Evolutionary conservation across 306 rosid species (phyloP), one percentile per base, ranked within the genome.

Genomic region (Glycyrrhiza uralensis): DNA sequence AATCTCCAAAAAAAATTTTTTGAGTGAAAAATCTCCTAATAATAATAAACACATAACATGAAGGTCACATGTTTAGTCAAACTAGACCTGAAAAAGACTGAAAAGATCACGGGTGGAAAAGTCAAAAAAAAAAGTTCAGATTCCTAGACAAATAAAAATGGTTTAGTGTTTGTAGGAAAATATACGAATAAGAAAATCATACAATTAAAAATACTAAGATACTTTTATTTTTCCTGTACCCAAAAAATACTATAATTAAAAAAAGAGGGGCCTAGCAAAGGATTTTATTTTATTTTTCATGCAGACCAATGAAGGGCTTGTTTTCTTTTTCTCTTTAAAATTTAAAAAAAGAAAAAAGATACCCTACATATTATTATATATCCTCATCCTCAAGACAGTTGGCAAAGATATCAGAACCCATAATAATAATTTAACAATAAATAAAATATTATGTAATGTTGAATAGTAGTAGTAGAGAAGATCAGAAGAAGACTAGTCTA

Each of bases 101-200:
- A 64, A 76, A 44, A 29, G 71, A 28, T 87, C 91, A 89, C 92
- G 89, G 87, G 88, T 72, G 58, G 28, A 58, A n/a, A 75, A 45
- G 68, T 52, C 50, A 63, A 63, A 47, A 36, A 75, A 24, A 51
- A 15, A 70, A 74, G 81, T 85, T 79, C 83, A 78, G 61, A 75
- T 77, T 63, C 79, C 91, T n/a, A 82, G 83, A 60, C 38, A 79
- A 26, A 67, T 7, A 36, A 51, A 56, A 66, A 45, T n/a, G 24
- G 18, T 55, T 80, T 69, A 72, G 82, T 66, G 63, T 50, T 80
- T 47, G 66, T 61, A 17, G 23, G 70, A 35, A 76, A 72, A 65
- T 47, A 15, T 15, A 74, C 20, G 39, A 41, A 75, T 11, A 62
- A 60, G 63, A 67, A 28, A 60, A 30, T 1, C 9, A 42, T 13